These are phyloP conservation scores for Pseudopyricularia cyperi DNA, from an alignment of 2,329 filamentous ascomycete species.

Conservation along the genomic window DNA sequence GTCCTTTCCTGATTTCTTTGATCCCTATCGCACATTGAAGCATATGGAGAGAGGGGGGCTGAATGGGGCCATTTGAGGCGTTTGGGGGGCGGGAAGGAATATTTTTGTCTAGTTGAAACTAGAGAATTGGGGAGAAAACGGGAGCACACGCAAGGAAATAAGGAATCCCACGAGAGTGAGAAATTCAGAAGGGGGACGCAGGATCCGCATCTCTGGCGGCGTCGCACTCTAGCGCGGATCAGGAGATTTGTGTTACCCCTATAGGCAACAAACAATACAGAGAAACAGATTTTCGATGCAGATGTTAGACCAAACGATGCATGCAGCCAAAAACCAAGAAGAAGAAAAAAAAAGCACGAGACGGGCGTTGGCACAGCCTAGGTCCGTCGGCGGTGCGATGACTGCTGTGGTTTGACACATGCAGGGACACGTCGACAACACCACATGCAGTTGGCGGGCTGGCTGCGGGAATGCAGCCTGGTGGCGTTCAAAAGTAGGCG, in stretches of 20 bases:
- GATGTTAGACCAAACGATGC: too few species aligned
- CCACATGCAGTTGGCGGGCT: too few species aligned
- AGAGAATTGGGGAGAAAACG: neutral
- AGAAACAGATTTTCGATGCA: too few species aligned
- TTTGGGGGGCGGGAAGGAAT: too few species aligned
- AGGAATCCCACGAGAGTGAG: neutral
- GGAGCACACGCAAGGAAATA: neutral
- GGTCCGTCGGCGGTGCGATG: too few species aligned
- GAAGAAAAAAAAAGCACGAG: neutral
- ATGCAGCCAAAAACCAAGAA: neutral
- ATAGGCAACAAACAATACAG: too few species aligned
- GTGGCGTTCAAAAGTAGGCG: too few species aligned
- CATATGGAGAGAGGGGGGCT: neutral
- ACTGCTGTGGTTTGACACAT: too few species aligned
- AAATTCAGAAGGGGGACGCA: neutral
- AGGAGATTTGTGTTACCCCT: too few species aligned
- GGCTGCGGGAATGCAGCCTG: too few species aligned
- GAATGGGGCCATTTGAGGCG: neutral
- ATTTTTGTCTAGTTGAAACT: neutral
- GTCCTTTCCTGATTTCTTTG: neutral
- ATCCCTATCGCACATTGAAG: neutral
- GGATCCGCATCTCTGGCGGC: neutral
- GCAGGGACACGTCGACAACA: too few species aligned
- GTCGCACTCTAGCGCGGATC: neutral
- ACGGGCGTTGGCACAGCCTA: neutral